Conservation (phyloP, 169 alveolate genomes). For the Prorocentrum cordatum region DNA sequence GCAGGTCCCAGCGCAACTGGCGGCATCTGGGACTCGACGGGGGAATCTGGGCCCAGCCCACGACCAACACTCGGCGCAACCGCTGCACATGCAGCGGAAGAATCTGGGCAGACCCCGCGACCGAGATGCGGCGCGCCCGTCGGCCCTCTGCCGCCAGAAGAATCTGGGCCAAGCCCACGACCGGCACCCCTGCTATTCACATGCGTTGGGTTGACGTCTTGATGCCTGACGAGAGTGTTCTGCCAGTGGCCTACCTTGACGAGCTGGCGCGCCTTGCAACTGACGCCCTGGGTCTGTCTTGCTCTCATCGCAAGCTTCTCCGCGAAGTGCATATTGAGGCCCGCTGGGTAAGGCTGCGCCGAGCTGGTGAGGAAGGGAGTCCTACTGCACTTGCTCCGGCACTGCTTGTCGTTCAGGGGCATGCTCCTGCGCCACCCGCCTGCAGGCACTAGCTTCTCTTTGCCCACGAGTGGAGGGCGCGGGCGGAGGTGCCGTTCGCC, state of each 20-base stretch:
- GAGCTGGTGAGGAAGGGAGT: background rate
- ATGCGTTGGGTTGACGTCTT: too few species aligned
- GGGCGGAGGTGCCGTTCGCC: background rate
- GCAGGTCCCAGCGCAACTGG: too few species aligned
- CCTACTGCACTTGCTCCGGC: background rate
- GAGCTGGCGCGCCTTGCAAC: background rate
- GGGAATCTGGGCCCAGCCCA: too few species aligned
- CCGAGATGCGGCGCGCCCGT: too few species aligned
- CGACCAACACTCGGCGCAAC: too few species aligned
- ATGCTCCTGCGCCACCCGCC: background rate
- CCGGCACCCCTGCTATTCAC: too few species aligned
- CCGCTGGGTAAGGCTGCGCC: background rate
- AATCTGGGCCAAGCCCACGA: too few species aligned
- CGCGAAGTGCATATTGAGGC: background rate
- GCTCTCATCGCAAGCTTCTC: background rate
- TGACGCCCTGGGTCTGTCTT: too few species aligned
- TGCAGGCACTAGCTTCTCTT: background rate
- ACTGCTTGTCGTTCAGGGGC: background rate
- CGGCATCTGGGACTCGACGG: too few species aligned
- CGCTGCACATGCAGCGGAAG: too few species aligned
- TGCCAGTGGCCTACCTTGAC: background rate
- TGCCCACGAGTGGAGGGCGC: background rate
- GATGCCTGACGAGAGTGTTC: background rate
- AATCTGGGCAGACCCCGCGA: too few species aligned
- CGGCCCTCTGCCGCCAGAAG: too few species aligned